Percentiles rank a stretch among this genome's conserved stretches.
phyloP scores from a whole-genome alignment of 192 early-diverging fungal species.

The Gaertneriomyces semiglobifer region DNA sequence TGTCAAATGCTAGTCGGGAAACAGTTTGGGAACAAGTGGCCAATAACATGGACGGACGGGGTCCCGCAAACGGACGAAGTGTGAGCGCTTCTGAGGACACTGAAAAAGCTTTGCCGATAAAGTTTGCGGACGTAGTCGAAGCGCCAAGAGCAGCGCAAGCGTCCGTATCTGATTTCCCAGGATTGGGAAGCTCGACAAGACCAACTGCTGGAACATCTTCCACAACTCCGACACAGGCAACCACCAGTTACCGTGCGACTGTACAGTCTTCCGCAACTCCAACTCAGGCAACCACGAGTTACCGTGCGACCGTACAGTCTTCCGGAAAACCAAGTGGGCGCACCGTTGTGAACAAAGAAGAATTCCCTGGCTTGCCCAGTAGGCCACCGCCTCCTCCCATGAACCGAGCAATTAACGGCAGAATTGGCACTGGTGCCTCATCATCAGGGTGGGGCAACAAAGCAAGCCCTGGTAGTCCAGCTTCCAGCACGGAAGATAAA shows the following conservation, averaged over 20 bases:
- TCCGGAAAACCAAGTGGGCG: neutral
- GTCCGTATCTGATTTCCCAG: neutral
- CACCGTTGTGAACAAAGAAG: neutral
- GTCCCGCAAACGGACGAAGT: neutral
- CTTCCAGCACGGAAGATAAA: slow-evolving; percentile 21
- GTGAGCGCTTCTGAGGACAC: slow-evolving; percentile 8
- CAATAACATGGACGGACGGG: slow-evolving; percentile 7
- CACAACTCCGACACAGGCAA: neutral
- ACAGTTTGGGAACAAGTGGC: slow-evolving; percentile 31
- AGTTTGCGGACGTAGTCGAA: slow-evolving; percentile 3
- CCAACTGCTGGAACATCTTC: neutral
- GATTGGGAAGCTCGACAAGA: neutral
- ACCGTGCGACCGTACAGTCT: slow-evolving; percentile 7
- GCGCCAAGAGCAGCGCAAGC: neutral
- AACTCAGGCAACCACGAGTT: neutral
- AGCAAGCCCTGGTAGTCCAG: neutral
- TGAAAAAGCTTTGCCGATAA: slow-evolving; percentile 15
- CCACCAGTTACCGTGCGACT: neutral
- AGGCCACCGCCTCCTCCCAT: slow-evolving; percentile 5
- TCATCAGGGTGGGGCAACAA: neutral
- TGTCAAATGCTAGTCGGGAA: slow-evolving; percentile 14
- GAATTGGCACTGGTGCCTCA: slow-evolving; percentile 4
- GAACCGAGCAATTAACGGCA: slow-evolving; percentile 13
- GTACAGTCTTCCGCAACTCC: slow-evolving; percentile 10
- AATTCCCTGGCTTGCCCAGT: slow-evolving; percentile 28